Base-by-base conservation (phyloP, 2,329 filamentous ascomycete genomes). In the Pyrenophora graminea region DNA sequence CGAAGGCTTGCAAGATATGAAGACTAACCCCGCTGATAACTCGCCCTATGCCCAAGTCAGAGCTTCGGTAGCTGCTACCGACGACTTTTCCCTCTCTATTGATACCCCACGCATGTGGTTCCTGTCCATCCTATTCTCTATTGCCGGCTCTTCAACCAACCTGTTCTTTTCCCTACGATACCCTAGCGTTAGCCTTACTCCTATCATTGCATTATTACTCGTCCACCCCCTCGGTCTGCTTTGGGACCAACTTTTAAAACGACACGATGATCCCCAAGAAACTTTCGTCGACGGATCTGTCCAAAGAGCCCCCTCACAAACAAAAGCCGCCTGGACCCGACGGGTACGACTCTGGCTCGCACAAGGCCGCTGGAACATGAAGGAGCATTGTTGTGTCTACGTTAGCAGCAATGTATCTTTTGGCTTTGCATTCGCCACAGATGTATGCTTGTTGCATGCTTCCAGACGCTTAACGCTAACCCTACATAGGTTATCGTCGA, bases 341-440 rank as follows among this genome's bases (percentile, higher is more conserved):
- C 78, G 80, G 3, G 68, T 86, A 51, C 84, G 89, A 39, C 77
- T 88, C 31, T 94, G 90, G 89, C 78, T 93, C 23, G 86, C 85
- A 1, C 90, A 93, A 72, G 90, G 90, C 3, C 80, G 77, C 31
- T 94, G 90, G 90, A 94, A 94, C 67, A 87, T 91, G 68, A 94
- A 94, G 70, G 90, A 94, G 70, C 90, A 94, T 71, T 89, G 87
- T 36, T 94, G 90, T 68, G 89, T 94, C 44, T 94, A 94, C 63
- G 90, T 94, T 62, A 91, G 88, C 78, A 93, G 89, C 75, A 94
- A 94, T 68, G 89, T 94, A 36, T 91, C 90, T 17, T 94, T 94
- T 69, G 90, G 90, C 2, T 94, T 94, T 73, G 90, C 90, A 21
- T 94, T 94, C 74, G 90, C 90, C 6, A 94, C 90, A 23, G 90